phyloP scores from a whole-genome alignment of 495 filamentous ascomycete genomes.

The Neurospora sublineolata region DNA sequence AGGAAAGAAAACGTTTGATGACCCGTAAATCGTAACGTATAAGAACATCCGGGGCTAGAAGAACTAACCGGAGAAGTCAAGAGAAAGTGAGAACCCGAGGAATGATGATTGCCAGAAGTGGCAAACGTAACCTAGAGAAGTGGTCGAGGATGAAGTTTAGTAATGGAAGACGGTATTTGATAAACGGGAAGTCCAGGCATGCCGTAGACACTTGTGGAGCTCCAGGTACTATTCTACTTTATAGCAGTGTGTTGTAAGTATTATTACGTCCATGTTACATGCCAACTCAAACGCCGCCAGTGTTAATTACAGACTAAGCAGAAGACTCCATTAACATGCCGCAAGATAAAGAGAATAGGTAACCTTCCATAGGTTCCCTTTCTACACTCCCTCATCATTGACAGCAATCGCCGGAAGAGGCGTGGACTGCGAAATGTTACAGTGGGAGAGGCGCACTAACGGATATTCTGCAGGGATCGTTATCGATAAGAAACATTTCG shows the following conservation, averaged over 20 bases:
- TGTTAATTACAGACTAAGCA: background rate
- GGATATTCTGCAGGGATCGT: background rate
- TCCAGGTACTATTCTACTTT: background rate
- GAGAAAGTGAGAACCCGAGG: background rate
- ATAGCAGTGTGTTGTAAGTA: background rate
- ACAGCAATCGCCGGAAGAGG: background rate
- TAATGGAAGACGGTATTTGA: background rate
- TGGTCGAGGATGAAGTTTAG: background rate
- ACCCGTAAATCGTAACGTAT: background rate
- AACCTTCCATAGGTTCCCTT: background rate
- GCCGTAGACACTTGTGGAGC: background rate
- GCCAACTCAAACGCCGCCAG: background rate
- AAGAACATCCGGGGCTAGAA: background rate
- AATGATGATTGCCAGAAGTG: background rate
- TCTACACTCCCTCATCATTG: background rate
- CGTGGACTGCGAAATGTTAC: background rate
- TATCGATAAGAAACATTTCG: slow-evolving; percentile 3
- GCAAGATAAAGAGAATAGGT: background rate
- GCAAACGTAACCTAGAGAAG: background rate
- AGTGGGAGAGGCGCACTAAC: background rate
- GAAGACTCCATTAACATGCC: background rate
- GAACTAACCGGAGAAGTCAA: background rate
- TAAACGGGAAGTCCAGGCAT: background rate
- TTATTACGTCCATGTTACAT: background rate
- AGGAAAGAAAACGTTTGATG: background rate